A percentile compares a stretch with the other conserved stretches of the same genome.
These are phyloP conservation scores for Mortierella sp. DNA, from an alignment of 371 early-diverging fungal species.

Conservation along the genomic window DNA sequence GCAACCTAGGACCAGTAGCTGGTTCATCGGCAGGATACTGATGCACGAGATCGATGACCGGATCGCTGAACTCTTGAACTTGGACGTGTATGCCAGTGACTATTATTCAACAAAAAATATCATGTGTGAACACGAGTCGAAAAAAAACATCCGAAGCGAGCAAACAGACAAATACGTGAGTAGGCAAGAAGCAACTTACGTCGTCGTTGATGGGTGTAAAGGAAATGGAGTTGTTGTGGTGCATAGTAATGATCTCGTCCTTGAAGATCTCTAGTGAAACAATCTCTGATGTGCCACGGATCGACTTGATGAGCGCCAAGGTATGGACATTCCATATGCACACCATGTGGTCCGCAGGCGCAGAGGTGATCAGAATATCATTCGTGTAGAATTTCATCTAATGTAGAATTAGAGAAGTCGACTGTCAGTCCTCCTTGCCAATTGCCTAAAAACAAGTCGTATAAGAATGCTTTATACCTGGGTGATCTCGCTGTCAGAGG, in stretches of 20 bases:
- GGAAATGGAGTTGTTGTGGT: conserved; percentile 73
- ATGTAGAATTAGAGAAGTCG: neutral
- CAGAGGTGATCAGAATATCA: conserved; percentile 72
- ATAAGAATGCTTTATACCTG: conserved; percentile 57
- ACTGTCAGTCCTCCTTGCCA: neutral
- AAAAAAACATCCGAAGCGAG: neutral
- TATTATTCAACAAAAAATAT: conserved; percentile 25
- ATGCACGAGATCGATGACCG: conserved; percentile 75
- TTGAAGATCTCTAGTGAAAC: conserved; percentile 69
- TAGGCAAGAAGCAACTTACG: conserved; percentile 60
- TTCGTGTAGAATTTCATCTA: conserved; percentile 76
- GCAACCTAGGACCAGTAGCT: conserved; percentile 72
- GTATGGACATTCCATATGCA: conserved; percentile 76
- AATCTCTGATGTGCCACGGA: conserved; percentile 67
- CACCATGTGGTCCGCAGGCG: conserved; percentile 75
- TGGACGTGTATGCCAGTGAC: conserved; percentile 76
- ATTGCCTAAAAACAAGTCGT: neutral
- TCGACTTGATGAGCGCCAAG: conserved; percentile 70
- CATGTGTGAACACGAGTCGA: neutral
- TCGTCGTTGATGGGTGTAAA: conserved; percentile 79
- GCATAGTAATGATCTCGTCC: conserved; percentile 76
- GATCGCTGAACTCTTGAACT: conserved; percentile 75
- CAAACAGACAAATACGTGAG: neutral
- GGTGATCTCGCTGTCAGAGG: conserved; percentile 74
- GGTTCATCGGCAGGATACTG: conserved; percentile 73